Percentiles rank a stretch among this genome's conserved stretches.
phyloP scores from a whole-genome alignment of 2,329 filamentous ascomycete genomes.

The Neonectria ditissima region DNA sequence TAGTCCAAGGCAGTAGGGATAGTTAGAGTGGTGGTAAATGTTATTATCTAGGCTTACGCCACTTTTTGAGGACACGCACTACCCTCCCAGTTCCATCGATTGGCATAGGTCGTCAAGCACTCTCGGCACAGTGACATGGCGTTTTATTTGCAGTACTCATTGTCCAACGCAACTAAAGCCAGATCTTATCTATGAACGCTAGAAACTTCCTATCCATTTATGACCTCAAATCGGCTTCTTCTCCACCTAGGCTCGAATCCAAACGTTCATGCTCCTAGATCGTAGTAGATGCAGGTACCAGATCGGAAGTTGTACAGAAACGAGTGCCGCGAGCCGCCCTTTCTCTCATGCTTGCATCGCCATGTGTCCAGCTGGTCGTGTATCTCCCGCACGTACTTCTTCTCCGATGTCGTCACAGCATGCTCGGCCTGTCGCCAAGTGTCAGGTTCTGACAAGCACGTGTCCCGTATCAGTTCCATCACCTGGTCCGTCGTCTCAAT shows the following conservation, averaged over 20 bases:
- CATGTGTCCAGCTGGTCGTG: constrained; percentile 79
- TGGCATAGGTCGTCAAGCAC: no score
- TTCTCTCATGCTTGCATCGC: constrained; percentile 67
- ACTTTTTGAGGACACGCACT: no score
- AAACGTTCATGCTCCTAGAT: constrained; percentile 65
- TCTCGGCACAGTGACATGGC: no score
- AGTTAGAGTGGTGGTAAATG: neutral
- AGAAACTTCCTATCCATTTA: neutral
- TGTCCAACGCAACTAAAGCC: neutral
- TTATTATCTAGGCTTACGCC: no score
- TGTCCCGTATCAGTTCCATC: constrained; percentile 80
- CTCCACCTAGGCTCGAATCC: neutral
- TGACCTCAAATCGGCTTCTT: neutral
- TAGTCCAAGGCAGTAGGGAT: neutral
- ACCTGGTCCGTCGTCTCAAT: constrained; percentile 90
- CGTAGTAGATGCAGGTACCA: constrained; percentile 86
- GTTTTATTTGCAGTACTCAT: constrained; percentile 6
- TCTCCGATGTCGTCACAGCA: constrained; percentile 78
- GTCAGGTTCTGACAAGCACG: constrained; percentile 81
- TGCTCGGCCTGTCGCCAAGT: constrained; percentile 88
- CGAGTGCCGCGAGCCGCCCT: constrained; percentile 72
- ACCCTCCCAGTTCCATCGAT: no score
- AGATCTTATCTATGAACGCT: constrained; percentile 1
- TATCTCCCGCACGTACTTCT: constrained; percentile 85
- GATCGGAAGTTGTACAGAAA: constrained; percentile 95